Base-by-base conservation (phyloP, 1,284 basidiomycete species). In the Inonotus obliquus region DNA sequence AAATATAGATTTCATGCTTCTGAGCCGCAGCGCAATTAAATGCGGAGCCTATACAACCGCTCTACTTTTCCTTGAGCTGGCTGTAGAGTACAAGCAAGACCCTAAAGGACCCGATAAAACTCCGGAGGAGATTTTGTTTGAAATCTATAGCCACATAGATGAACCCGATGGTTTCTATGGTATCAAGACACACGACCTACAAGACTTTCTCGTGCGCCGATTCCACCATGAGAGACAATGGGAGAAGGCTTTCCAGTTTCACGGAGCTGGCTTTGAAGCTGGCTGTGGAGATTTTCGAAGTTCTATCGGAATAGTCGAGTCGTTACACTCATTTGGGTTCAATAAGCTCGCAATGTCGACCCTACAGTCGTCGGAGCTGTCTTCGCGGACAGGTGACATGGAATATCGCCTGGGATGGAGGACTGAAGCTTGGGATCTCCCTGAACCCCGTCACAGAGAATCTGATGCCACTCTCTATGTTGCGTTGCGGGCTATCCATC, bases 161-260 rank as follows among this genome's bases (percentile, higher is more conserved):
- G 96, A 99, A 69, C 96, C 96, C 0, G 96, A 99, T 69, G 94
- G 96, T 0, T 99, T 99, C 72, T 99, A 99, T 72, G 94, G 94
- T 1, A 93, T 98, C 64, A 81, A 87, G 64, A 83, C 86, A n/a
- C 73, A 77, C 23, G 85, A 98, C 68, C 81, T 92, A 13, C 82
- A 84, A 29, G 81, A 85, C 47, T 89, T 94, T 61, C 80, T 98
- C 38, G 79, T 95, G 48, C 89, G 86, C 64, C 85, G 93, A 2
- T 88, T 96, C 62, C 90, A 94, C 67, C 96, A 99, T 68, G 97
- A 99, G 72, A 83, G 86, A 11, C 88, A 95, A 69, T 97, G 95
- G 89, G 86, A 90, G 41, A 90, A 90, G 68, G 94, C 95, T 0
- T 93, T 99, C 67, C 85, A 84, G 44, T 92, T 94, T 67, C 91